Evolutionary conservation across 306 rosid genomes (phyloP).

Genomic region (Prunus kanzakura): DNA sequence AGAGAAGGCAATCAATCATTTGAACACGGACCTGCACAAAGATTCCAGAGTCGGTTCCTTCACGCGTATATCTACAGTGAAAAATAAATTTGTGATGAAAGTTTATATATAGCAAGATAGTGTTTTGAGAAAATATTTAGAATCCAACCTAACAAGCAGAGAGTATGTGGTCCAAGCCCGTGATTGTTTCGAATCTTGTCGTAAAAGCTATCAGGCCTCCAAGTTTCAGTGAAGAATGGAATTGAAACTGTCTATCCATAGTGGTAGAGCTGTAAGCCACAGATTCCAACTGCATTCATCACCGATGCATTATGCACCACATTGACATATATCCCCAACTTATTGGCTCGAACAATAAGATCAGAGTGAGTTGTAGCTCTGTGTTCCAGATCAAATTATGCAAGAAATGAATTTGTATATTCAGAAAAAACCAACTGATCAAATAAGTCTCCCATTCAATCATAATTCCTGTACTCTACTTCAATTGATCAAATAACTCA

Average conservation of each 20-base stretch:
- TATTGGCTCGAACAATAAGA: conserved; percentile 86
- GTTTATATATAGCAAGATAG: background rate
- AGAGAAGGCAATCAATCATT: background rate
- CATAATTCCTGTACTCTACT: too few relatives aligned
- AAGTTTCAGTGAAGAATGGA: conserved; percentile 69
- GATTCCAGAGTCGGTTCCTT: conserved; percentile 88
- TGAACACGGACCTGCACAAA: conserved; percentile 62
- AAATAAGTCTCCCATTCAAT: background rate
- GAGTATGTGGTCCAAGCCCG: conserved; percentile 40
- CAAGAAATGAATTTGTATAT: background rate
- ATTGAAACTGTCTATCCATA: conserved; percentile 83
- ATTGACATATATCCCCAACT: conserved; percentile 61
- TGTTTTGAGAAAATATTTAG: background rate
- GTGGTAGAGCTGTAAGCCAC: conserved; percentile 82
- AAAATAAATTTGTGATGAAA: background rate
- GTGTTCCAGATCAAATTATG: background rate
- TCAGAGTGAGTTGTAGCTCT: conserved; percentile 74
- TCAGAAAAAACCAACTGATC: background rate
- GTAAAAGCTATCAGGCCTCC: conserved; percentile 92
- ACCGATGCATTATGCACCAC: conserved; percentile 78
- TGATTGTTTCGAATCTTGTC: conserved; percentile 73
- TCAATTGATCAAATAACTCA: too few relatives aligned
- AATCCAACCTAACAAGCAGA: conserved; percentile 55
- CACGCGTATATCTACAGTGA: conserved; percentile 69
- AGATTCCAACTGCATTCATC: conserved; percentile 84